Evolutionary conservation across 352 stramenopile genomes (phyloP), one percentile per base, ranked within the genome.

Genomic region (Pythium aristosporum): DNA sequence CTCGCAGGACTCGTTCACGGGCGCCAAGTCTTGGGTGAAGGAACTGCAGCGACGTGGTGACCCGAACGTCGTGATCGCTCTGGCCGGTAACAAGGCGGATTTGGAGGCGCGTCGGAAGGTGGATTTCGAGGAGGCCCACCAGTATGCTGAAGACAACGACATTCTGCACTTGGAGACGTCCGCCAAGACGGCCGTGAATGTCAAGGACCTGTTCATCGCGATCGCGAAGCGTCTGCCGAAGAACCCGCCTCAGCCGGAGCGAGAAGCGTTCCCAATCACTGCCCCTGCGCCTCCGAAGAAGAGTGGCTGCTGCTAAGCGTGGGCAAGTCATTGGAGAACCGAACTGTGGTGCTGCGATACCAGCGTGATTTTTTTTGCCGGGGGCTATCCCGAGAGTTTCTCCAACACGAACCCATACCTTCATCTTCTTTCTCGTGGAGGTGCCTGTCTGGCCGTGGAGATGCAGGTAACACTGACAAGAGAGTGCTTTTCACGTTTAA

Each of bases 11-110:
- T 98, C 94, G 10, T 98, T 98, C 67, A 98, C 91, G 20, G 97
- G 97, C 10, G 98, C 98, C 44, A 99, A 99, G 72, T 98, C 89
- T 12, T 99, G 98, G 98, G 97, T 99, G 37, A 99, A 99, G 77
- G 98, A 99, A 75, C 81, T 99, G 48, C 97, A 99, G 79, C 87
- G 97, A 63, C 92, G 97, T 57, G 98, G 98, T 43, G 97, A 99
- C 76, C 96, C 96, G 6, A 98, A 98, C 69, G 92, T 98, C 16
- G 92, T 99, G 36, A 98, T 99, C 57, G 96, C 96, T 9, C 85
- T 99, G 15, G 92, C 91, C 1, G 97, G 97, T 28, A 99, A 99
- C 80, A 99, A 99, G 75, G 94, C 95, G 3, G 98, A 99, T 83
- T 82, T 99, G 49, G 97, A 99, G 72, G 85, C 84, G 5, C 89